Base-by-base conservation (phyloP, 176 grass and related monocot species). In the Lolium perenne region DNA sequence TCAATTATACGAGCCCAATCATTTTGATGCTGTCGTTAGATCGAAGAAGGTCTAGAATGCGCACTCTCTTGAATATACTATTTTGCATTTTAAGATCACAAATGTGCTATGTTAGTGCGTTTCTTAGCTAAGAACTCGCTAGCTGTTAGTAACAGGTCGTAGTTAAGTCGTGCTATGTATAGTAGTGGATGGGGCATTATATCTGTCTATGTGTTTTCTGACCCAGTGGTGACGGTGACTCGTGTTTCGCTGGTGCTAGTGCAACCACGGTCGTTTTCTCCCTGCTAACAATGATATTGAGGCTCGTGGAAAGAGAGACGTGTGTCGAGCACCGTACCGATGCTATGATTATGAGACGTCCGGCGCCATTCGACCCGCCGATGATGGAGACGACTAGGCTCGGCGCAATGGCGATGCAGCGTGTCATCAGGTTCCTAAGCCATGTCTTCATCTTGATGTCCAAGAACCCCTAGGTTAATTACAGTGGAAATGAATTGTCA, bases 331-430 rank as follows among this genome's bases (percentile, higher is more conserved):
- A 3, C 43, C 75, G 49, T 78, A 98, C 96, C 84, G 96, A 98
- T 8, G 96, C 96, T 17, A 98, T 88, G 41, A 98, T 92, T 83
- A 98, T 95, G 48, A 98, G 93, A 38, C 84, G 94, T 35, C 93
- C 93, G 2, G 96, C 96, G 32, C 90, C 96, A 62, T 84, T 64
- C 13, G 96, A 81, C 17, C 96, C 96, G 3, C 93, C 86, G 26
- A 98, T 92, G 59, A 98, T 91, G 2, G 97, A 86, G 61, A 96
- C 90, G 13, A 95, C 21, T 18, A 98, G 76, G 76, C 97, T 98
- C 0, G 97, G 97, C 43, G 38, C 74, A 20, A 98, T 98, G 21
- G 97, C 94, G 38, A 98, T 90, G 76, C 78, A 72, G 46, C 97
- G 90, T 0, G 72, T 75, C 72, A 75, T 75, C 47, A 75, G 48